A percentile compares a stretch with the other conserved stretches of the same genome.
These are phyloP conservation scores for Alnus rubra DNA, from an alignment of 306 rosid genomes.

Conservation along the genomic window DNA sequence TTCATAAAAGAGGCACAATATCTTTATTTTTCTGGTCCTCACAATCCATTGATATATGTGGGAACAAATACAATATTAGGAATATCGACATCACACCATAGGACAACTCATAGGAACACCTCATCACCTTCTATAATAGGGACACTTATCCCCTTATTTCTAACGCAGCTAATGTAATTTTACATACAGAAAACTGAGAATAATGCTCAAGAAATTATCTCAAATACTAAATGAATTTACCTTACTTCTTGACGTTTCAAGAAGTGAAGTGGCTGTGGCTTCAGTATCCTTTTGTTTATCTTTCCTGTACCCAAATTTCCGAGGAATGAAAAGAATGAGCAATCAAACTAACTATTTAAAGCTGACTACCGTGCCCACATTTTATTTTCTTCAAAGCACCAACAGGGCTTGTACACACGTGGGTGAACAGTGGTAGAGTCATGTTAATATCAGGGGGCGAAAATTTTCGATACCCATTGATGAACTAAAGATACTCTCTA, in stretches of 20 bases:
- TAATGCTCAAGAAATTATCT: slow-evolving; percentile 13
- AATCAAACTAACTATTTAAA: slow-evolving; percentile 9
- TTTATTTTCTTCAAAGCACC: slow-evolving; percentile 10
- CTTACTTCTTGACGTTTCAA: slow-evolving; percentile 65
- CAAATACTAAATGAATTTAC: slow-evolving; percentile 39
- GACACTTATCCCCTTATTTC: too few relatives aligned
- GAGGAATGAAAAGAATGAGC: slow-evolving; percentile 18
- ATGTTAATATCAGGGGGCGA: background rate
- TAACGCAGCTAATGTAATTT: background rate
- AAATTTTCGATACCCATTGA: background rate
- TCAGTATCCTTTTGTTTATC: slow-evolving; percentile 52
- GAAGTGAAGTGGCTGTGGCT: slow-evolving; percentile 36
- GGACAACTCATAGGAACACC: too few relatives aligned
- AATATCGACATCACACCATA: too few relatives aligned
- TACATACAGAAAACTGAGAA: slow-evolving; percentile 11
- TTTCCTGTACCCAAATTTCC: slow-evolving; percentile 45
- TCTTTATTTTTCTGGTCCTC: too few relatives aligned
- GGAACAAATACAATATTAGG: too few relatives aligned
- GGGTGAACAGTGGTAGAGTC: background rate
- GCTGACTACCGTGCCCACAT: background rate
- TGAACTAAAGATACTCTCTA: background rate
- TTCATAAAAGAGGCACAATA: too few relatives aligned
- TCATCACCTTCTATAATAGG: too few relatives aligned
- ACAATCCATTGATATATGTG: too few relatives aligned
- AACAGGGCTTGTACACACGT: slow-evolving; percentile 18